Percentiles rank a stretch among this genome's conserved stretches.
phyloP scores from a whole-genome alignment of 345 rosid genomes.

The Mercurialis annua region DNA sequence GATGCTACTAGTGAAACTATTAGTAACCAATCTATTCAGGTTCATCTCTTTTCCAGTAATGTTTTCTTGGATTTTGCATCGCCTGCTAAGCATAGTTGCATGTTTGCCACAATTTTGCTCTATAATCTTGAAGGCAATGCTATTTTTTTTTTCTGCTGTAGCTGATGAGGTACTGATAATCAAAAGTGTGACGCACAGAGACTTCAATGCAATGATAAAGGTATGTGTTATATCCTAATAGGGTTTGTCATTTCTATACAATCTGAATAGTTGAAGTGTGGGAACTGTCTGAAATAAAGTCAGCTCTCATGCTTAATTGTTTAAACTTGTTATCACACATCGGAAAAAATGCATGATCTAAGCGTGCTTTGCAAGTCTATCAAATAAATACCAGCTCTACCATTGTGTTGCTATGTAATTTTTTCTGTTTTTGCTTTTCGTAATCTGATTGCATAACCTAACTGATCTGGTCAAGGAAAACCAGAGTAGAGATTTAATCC shows the following conservation, averaged over 20 bases:
- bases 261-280: neutral
- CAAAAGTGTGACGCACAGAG: slow-evolving; percentile 85
- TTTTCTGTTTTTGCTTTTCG: neutral
- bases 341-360: slow-evolving; percentile 7
- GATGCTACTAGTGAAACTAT: neutral
- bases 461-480: too few species aligned
- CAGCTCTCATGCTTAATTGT: slow-evolving; percentile 2
- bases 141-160: slow-evolving; percentile 37
- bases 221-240: slow-evolving; percentile 33
- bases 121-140: neutral
- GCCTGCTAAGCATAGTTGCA: neutral
- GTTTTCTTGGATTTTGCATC: neutral
- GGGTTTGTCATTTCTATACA: slow-evolving; percentile 1
- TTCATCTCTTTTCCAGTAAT: neutral
- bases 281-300: neutral
- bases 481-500: too few species aligned
- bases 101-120: neutral
- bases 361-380: neutral
- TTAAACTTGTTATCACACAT: slow-evolving; percentile 8
- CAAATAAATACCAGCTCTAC: neutral
- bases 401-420: neutral
- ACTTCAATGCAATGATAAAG: slow-evolving; percentile 92
- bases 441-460: neutral
- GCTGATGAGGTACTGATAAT: slow-evolving; percentile 90
- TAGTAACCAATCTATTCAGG: neutral